Conservation (phyloP, 2,329 filamentous ascomycete species). For the Aspergillus awamori region DNA sequence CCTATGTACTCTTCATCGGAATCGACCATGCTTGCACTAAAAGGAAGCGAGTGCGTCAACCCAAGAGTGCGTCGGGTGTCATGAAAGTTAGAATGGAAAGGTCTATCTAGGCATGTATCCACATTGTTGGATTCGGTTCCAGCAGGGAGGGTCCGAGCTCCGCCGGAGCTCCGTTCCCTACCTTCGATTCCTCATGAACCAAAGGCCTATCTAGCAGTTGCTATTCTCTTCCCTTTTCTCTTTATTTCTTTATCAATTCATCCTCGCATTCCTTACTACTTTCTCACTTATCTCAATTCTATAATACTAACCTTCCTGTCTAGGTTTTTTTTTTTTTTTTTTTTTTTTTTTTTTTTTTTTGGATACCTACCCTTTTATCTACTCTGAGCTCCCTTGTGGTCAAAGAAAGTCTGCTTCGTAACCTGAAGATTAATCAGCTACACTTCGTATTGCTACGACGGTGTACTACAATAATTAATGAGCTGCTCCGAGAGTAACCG, state of each 20-base stretch:
- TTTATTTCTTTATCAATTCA: neutral
- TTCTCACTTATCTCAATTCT: too few relatives aligned
- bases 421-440: neutral
- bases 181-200: neutral
- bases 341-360: too few relatives aligned
- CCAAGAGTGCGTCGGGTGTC: neutral
- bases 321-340: too few relatives aligned
- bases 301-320: too few relatives aligned
- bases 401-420: neutral
- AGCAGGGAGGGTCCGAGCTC: slow-evolving; percentile 34
- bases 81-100: neutral
- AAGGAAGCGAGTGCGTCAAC: neutral
- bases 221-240: too few relatives aligned
- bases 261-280: too few relatives aligned
- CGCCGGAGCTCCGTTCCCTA: slow-evolving; percentile 28
- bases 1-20: slow-evolving; percentile 58
- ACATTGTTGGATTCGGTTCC: neutral
- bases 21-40: slow-evolving; percentile 43
- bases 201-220: too few relatives aligned
- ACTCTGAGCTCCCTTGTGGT: neutral
- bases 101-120: neutral
- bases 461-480: neutral
- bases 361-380: neutral
- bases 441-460: neutral
- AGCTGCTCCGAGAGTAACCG: slow-evolving; percentile 28